These are phyloP conservation scores for Aspergillus glaucus DNA, from an alignment of 2,329 filamentous ascomycete species.

Conservation along the genomic window DNA sequence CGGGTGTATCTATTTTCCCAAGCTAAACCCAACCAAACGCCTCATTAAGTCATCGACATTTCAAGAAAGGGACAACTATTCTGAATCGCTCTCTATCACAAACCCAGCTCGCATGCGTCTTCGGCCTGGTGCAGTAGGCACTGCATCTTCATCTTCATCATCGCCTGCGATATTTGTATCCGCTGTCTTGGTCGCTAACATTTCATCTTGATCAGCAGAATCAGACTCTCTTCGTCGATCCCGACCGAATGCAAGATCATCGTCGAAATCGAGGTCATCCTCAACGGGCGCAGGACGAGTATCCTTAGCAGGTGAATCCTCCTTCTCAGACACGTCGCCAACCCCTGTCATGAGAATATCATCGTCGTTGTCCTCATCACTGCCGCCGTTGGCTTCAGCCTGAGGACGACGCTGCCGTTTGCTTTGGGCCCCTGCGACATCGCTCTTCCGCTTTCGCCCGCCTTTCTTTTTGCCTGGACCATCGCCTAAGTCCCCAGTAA, in stretches of 20 bases:
- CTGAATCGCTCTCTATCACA: slow-evolving; percentile 40
- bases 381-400: slow-evolving; percentile 13
- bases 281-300: slow-evolving; percentile 23
- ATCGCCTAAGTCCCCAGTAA: slow-evolving; percentile 29
- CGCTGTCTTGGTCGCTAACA: slow-evolving; percentile 3
- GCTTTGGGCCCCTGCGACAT: slow-evolving; percentile 12
- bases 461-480: slow-evolving; percentile 22
- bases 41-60: slow-evolving; percentile 22
- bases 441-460: slow-evolving; percentile 24
- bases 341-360: slow-evolving; percentile 27
- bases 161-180: slow-evolving; percentile 13
- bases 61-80: slow-evolving; percentile 20
- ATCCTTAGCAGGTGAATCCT: slow-evolving; percentile 12
- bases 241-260: slow-evolving; percentile 27
- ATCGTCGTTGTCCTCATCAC: slow-evolving; percentile 21
- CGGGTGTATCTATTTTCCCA: not conserved
- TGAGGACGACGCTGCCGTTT: slow-evolving; percentile 26
- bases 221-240: slow-evolving; percentile 14
- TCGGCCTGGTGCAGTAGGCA: slow-evolving; percentile 22
- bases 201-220: slow-evolving; percentile 1
- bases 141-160: slow-evolving; percentile 25
- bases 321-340: slow-evolving; percentile 8
- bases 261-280: slow-evolving; percentile 28
- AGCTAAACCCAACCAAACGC: slow-evolving; percentile 12
- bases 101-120: slow-evolving; percentile 35